These are phyloP conservation scores for Pseudonitzschia pungens DNA, from an alignment of 108 stramenopile species.

Conservation along the genomic window DNA sequence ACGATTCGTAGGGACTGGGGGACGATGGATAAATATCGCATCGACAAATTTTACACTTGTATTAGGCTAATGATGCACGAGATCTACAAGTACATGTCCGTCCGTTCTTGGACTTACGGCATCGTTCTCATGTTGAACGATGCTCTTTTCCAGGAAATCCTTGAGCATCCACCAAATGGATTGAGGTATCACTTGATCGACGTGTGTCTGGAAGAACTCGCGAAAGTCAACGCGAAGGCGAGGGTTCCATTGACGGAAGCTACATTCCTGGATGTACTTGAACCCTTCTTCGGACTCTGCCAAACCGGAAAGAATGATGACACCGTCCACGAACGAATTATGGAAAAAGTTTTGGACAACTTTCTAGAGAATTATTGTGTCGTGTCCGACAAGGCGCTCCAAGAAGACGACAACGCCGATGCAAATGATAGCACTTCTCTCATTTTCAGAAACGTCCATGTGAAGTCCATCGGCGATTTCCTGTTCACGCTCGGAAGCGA, in stretches of 20 bases:
- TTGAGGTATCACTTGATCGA: conserved; percentile 89
- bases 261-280: conserved; percentile 79
- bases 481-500: conserved; percentile 84
- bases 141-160: conserved; percentile 78
- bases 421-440: conserved; percentile 32
- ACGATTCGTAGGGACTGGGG: conserved; percentile 90
- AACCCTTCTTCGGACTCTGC: conserved; percentile 81
- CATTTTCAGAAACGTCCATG: conserved; percentile 77
- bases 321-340: conserved; percentile 65
- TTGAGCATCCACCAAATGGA: conserved; percentile 81
- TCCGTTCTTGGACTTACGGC: conserved; percentile 80
- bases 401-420: conserved; percentile 34
- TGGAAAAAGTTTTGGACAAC: conserved; percentile 76
- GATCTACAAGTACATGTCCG: conserved; percentile 86
- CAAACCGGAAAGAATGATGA: conserved; percentile 60
- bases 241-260: conserved; percentile 75
- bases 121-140: conserved; percentile 88
- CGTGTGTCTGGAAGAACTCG: conserved; percentile 80
- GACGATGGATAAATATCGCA: conserved; percentile 89
- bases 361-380: conserved; percentile 81
- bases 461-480: conserved; percentile 78
- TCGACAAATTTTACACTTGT: conserved; percentile 92
- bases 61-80: conserved; percentile 75
- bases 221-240: conserved; percentile 65
- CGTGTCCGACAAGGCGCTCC: conserved; percentile 43